Base-by-base conservation (phyloP, 441 rosid genomes). In the Gossypium schwendimanii region DNA sequence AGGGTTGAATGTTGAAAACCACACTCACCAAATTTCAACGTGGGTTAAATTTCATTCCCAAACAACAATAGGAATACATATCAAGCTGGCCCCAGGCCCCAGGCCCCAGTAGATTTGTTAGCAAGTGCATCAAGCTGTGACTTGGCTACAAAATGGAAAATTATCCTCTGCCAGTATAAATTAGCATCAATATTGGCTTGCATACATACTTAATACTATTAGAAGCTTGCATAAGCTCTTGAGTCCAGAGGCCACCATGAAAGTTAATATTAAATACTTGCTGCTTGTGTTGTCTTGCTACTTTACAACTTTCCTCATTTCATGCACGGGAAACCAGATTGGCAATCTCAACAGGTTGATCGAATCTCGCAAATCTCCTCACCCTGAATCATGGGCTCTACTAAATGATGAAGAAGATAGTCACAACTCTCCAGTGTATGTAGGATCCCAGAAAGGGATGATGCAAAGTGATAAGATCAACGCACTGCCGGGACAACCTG, bases 241-340 rank as follows among this genome's bases (percentile, higher is more conserved):
- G 28, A 21, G 41, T 21, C 24, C 12, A 1, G 1, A 44, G 69
- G 28, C 55, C 55, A 52, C 71, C 14, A 41, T 36, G 85, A 59
- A 59, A 28, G 60, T 50, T 21, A 33, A 11, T 18, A 8, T 39
- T 41, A 45, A 44, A 18, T 47, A 65, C 39, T 17, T 71, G 58
- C 53, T 69, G 36, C 24, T 81, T 26, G 64, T 75, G 6, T 50
- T 78, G 8, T 44, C 49, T 41, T 73, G 58, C 53, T 33, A 39
- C 65, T 60, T 57, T 20, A 44, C 80, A 66, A 72, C 33, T 58
- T 36, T 71, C 47, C 64, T 36, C 57, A 5, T 23, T 52, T 60
- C 64, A 5, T 73, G 85, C 69, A 33, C 41, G 12, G 84, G 78
- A 58, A 79, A 81, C 76, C 88, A 81, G 69, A 67, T 74, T 21